A percentile compares a stretch with the other conserved stretches of the same genome.
Evolutionary conservation across 495 filamentous ascomycete species (phyloP).

Genomic region (Parachaetomium inaequale): DNA sequence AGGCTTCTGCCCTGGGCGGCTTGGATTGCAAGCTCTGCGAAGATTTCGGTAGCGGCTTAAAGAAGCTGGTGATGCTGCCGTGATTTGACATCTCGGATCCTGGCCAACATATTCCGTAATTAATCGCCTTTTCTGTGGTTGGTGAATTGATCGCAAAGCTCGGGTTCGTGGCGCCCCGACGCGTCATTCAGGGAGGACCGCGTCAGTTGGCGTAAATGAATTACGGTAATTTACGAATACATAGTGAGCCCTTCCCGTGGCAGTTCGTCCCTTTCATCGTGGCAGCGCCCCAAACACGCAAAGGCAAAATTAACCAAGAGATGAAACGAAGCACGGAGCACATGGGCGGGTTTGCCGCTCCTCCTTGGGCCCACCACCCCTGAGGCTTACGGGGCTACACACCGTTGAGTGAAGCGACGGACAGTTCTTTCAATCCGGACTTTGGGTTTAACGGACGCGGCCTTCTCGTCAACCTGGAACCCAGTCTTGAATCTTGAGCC

Average conservation of each 20-base stretch:
- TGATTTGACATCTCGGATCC: constrained; percentile 19
- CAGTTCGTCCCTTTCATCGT: too few species aligned
- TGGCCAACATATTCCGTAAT: not conserved
- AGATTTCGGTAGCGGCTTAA: constrained; percentile 21
- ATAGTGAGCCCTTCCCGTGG: too few species aligned
- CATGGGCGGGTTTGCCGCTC: too few species aligned
- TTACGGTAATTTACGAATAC: not conserved
- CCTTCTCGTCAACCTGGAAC: too few species aligned
- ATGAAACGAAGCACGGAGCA: too few species aligned
- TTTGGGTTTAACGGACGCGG: too few species aligned
- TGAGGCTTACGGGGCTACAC: too few species aligned
- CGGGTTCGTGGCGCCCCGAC: not conserved
- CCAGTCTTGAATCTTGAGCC: too few species aligned
- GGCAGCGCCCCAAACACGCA: too few species aligned
- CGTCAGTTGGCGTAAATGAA: not conserved
- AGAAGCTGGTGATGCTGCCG: constrained; percentile 26
- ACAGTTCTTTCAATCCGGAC: not conserved
- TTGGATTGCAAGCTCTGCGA: constrained; percentile 1
- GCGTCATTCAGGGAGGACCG: not conserved
- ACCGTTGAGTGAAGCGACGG: too few species aligned
- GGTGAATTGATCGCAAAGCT: not conserved
- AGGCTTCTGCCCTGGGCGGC: constrained; percentile 13
- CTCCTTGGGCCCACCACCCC: too few species aligned
- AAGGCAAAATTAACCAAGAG: too few species aligned
- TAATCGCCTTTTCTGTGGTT: not conserved